phyloP scores from a whole-genome alignment of 495 filamentous ascomycete species.

The Neurospora sp. region DNA sequence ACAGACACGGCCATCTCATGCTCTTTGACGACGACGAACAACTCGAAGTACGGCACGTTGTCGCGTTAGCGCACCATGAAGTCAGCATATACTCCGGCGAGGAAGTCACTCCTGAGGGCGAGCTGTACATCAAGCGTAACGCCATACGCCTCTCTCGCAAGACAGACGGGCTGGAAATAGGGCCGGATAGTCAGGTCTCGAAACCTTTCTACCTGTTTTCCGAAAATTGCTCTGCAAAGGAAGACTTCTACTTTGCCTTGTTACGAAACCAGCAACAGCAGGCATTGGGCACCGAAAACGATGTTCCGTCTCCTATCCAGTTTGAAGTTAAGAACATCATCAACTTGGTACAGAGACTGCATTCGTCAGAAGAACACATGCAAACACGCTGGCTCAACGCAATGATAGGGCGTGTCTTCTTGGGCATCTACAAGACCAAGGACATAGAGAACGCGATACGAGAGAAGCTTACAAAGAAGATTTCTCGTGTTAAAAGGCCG shows the following conservation, averaged over 20 bases:
- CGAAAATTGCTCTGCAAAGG: conserved; percentile 87
- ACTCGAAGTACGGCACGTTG: conserved; percentile 88
- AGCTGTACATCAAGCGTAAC: conserved; percentile 91
- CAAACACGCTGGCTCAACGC: conserved; percentile 95
- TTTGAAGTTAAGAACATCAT: conserved; percentile 81
- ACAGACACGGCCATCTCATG: conserved; percentile 90
- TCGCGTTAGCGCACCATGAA: conserved; percentile 79
- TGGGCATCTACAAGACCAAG: conserved; percentile 75
- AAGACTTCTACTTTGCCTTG: conserved; percentile 94
- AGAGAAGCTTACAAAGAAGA: conserved; percentile 91
- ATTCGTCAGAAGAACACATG: conserved; percentile 84
- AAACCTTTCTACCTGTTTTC: conserved; percentile 92
- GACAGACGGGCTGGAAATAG: conserved; percentile 45
- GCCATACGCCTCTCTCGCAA: conserved; percentile 76
- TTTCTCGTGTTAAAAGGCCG: conserved; percentile 84
- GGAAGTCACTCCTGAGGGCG: conserved; percentile 73
- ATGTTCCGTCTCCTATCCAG: conserved; percentile 60
- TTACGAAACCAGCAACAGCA: conserved; percentile 68
- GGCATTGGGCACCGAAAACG: conserved; percentile 41
- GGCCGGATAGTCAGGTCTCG: conserved; percentile 42
- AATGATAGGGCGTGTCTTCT: conserved; percentile 74
- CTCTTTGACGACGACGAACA: conserved; percentile 86
- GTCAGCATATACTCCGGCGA: conserved; percentile 80
- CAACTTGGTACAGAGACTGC: conserved; percentile 73
- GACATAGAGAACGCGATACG: conserved; percentile 69